A percentile compares a stretch with the other conserved stretches of the same genome.
Conservation (phyloP, 2,329 filamentous ascomycete genomes). For the Alternaria triticina region DNA sequence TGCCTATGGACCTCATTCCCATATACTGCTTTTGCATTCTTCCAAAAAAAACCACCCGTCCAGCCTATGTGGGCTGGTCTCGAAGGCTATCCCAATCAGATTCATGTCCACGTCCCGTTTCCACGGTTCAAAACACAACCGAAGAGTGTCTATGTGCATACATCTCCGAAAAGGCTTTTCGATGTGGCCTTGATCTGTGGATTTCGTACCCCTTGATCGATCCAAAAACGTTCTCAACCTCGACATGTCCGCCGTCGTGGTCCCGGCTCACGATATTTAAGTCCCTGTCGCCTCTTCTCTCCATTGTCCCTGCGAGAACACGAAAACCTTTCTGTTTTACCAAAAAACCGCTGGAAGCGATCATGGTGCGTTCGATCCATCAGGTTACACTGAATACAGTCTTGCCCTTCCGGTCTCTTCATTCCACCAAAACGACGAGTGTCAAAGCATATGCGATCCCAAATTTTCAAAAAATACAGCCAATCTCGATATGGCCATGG, state of each 20-base stretch:
- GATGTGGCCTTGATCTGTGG: neutral
- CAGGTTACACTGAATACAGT: neutral
- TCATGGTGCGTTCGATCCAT: neutral
- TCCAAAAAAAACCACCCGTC: neutral
- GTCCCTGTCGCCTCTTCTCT: neutral
- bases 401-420: neutral
- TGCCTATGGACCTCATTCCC: neutral
- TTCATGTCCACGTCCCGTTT: neutral
- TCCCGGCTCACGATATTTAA: neutral
- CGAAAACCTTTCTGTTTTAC: neutral
- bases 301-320: neutral
- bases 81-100: neutral
- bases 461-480: neutral
- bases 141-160: neutral
- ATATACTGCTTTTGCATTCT: neutral
- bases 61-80: neutral
- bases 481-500: neutral
- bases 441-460: neutral
- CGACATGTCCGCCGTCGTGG: neutral
- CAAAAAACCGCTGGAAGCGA: no score
- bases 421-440: neutral
- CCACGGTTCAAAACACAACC: neutral
- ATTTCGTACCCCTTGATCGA: neutral
- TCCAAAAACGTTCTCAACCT: neutral
- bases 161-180: neutral